Conservation (phyloP, 768 basidiomycete species). For the Tricholoma furcatifolium region DNA sequence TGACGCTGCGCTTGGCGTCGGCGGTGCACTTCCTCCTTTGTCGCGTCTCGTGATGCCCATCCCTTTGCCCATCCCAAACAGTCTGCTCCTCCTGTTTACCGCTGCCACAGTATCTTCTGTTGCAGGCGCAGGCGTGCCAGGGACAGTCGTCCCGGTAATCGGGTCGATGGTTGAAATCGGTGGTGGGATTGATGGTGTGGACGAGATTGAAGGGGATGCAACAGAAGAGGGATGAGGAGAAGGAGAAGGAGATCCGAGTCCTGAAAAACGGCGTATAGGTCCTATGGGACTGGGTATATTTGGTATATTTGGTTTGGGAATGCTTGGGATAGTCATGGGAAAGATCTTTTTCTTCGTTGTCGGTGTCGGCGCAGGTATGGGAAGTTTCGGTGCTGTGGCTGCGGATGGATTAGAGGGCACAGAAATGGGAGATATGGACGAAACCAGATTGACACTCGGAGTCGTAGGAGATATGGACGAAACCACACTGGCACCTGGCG, state of each 20-base stretch:
- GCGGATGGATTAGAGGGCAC: too few relatives aligned
- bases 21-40: too few relatives aligned
- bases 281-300: neutral
- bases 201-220: neutral
- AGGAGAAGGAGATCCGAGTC: neutral
- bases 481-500: too few relatives aligned
- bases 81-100: neutral
- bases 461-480: too few relatives aligned
- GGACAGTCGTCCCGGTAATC: neutral
- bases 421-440: too few relatives aligned
- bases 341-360: too few relatives aligned
- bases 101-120: neutral
- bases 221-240: neutral
- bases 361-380: too few relatives aligned
- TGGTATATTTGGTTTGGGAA: slow-evolving; percentile 5
- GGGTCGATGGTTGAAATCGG: neutral
- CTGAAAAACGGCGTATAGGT: slow-evolving; percentile 3
- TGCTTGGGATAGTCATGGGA: neutral
- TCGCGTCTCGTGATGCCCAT: neutral
- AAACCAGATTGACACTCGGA: too few relatives aligned
- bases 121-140: slow-evolving; percentile 1
- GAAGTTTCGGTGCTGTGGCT: too few relatives aligned
- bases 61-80: neutral
- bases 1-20: too few relatives aligned
- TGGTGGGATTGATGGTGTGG: neutral